Base-by-base conservation (phyloP, 768 basidiomycete species). In the Suillus spraguei region DNA sequence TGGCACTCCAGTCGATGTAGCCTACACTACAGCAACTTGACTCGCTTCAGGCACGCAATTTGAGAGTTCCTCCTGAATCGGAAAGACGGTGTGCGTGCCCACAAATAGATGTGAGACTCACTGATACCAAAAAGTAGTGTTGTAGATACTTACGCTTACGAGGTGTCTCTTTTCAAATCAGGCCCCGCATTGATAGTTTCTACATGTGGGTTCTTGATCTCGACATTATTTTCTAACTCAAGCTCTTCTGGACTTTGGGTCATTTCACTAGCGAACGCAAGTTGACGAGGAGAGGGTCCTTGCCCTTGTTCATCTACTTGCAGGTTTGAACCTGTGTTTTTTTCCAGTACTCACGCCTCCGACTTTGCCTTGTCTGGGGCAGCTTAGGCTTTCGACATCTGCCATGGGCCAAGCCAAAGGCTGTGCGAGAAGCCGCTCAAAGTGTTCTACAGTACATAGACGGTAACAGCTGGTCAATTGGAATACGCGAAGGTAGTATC, bases 31-130 rank as follows among this genome's bases (percentile, higher is more conserved):
- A 53, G 11, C 52, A 35, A 20, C 52, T 5, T 17, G 20, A 7
- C 52, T 5, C 52, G 52, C 52, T 53, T 33, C 52, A 39, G 55
- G 38, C 22, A 24, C 9, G 10, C 17, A 39, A 39, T 24, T 24
- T 39, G 55, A 24, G 24, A 24, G 24, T 56, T 39, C 36, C n/a
- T 5, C 74, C 76, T 24, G 78, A 72, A 67, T 84, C 83, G 33
- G 77, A 80, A 41, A 78, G 60, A 63, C 78, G 77, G 35, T 81
- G 72, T 56, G 38, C 5, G 16, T 5, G 36, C 39, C 5, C 9
- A 10, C 5, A 36, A 38, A 28, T 5, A 39, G 17, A 56, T 17
- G 38, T 56, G 10, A 17, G 69, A 66, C 36, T 24, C 63, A 36
- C 70, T 60, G n/a, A n/a, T 8, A 24, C 24, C 35, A 47, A 71